phyloP scores from a whole-genome alignment of 179 eudicot genomes.

The Spinacia oleracea region DNA sequence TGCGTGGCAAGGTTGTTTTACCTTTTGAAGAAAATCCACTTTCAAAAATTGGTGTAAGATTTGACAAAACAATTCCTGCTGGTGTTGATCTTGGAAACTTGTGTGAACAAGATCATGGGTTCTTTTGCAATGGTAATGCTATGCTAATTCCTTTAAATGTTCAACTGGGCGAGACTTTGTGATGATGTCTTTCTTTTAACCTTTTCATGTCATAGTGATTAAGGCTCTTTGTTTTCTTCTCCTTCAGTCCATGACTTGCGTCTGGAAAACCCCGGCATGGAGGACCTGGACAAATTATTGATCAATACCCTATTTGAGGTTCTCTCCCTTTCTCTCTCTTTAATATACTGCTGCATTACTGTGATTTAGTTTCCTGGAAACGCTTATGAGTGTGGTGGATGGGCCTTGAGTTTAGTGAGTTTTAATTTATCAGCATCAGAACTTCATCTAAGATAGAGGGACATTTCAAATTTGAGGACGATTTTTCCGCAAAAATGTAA shows the following conservation, averaged over 20 bases:
- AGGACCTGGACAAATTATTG: slow-evolving; percentile 75
- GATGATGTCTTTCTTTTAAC: slow-evolving; percentile 16
- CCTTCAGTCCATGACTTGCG: slow-evolving; percentile 69
- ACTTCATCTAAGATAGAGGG: neutral
- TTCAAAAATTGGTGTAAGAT: slow-evolving; percentile 87
- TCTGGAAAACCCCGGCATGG: slow-evolving; percentile 65
- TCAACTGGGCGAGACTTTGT: slow-evolving; percentile 20
- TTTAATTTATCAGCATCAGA: neutral
- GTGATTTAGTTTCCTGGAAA: neutral
- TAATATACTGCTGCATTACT: neutral
- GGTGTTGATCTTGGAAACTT: slow-evolving; percentile 88
- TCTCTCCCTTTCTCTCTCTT: neutral
- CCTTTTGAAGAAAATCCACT: slow-evolving; percentile 81
- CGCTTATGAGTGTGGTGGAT: slow-evolving; percentile 7
- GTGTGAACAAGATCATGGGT: slow-evolving; percentile 78
- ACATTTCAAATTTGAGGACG: neutral
- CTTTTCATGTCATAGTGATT: slow-evolving; percentile 17
- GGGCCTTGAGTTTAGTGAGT: neutral
- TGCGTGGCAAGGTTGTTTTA: slow-evolving; percentile 81
- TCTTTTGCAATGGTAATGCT: slow-evolving; percentile 80
- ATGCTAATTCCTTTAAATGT: slow-evolving; percentile 15
- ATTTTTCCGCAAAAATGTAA: neutral
- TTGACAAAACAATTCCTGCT: slow-evolving; percentile 72
- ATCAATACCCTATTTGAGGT: slow-evolving; percentile 82
- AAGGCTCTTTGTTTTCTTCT: slow-evolving; percentile 27